These are phyloP conservation scores for Tolypocladium amazonense DNA, from an alignment of 2,329 filamentous ascomycete species.

Conservation along the genomic window DNA sequence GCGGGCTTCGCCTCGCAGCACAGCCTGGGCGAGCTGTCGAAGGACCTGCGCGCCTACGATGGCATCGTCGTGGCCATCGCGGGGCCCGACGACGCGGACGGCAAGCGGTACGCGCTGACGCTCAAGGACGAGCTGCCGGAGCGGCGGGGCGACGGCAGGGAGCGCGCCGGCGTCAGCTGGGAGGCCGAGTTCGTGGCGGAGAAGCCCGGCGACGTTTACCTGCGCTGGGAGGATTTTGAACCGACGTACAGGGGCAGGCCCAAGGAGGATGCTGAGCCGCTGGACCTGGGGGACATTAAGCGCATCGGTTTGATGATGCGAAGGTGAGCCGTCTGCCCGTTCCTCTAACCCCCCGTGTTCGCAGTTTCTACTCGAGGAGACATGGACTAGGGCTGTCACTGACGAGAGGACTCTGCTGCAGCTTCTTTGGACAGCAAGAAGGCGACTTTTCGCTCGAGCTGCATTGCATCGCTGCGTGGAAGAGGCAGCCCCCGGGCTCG, in stretches of 20 bases:
- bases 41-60: constrained; percentile 54
- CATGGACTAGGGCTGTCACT: background rate
- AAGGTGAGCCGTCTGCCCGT: constrained; percentile 40
- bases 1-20: constrained; percentile 76
- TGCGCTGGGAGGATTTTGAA: constrained; percentile 56
- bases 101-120: constrained; percentile 62
- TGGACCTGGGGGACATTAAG: constrained; percentile 52
- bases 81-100: constrained; percentile 33
- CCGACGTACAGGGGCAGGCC: constrained; percentile 64
- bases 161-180: constrained; percentile 62
- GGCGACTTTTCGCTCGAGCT: constrained; percentile 45
- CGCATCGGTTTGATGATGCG: constrained; percentile 70
- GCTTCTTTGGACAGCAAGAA: constrained; percentile 66
- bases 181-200: constrained; percentile 54
- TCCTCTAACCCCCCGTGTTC: no score
- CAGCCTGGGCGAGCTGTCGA: constrained; percentile 46
- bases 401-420: constrained; percentile 17
- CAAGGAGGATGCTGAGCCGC: constrained; percentile 44
- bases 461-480: constrained; percentile 17
- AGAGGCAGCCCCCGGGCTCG: constrained; percentile 2
- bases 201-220: constrained; percentile 30
- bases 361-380: background rate
- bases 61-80: constrained; percentile 46
- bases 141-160: constrained; percentile 50
- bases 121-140: constrained; percentile 60